Conservation (phyloP, 2,329 filamentous ascomycete species). For the Tympanopsis confertula region DNA sequence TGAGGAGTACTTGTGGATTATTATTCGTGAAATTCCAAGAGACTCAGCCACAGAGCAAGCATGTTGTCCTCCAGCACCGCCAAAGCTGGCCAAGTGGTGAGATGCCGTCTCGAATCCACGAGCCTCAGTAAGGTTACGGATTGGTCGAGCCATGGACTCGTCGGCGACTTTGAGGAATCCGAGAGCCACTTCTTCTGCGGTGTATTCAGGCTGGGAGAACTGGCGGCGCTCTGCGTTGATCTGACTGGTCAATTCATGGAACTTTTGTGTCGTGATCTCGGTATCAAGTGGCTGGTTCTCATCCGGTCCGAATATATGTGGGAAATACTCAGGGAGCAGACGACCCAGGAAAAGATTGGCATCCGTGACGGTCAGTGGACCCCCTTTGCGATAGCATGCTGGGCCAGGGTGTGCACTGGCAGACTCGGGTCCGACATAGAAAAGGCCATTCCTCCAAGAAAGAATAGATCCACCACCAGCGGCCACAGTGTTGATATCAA, state of each 20-base stretch:
- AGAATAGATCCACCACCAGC: conserved; percentile 52
- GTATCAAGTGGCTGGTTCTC: conserved; percentile 36
- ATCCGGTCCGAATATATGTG: conserved; percentile 52
- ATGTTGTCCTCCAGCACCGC: conserved; percentile 26
- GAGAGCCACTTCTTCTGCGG: conserved; percentile 12
- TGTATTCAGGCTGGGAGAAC: conserved; percentile 7
- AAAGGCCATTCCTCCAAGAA: conserved; percentile 54
- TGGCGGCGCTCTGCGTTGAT: conserved; percentile 12
- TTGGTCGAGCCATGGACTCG: conserved; percentile 15
- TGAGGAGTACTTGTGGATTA: conserved; percentile 31
- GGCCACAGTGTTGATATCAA: conserved; percentile 63
- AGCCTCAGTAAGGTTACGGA: conserved; percentile 14
- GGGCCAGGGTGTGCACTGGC: conserved; percentile 54
- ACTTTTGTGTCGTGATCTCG: conserved; percentile 15
- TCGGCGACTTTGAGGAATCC: conserved; percentile 15
- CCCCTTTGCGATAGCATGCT: conserved; percentile 51
- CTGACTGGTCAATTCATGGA: conserved; percentile 14
- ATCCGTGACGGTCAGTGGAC: conserved; percentile 52
- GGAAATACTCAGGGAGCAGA: conserved; percentile 42
- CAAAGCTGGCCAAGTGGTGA: conserved; percentile 14
- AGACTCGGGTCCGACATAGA: conserved; percentile 54
- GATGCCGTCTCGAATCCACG: conserved; percentile 10
- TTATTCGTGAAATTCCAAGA: conserved; percentile 27
- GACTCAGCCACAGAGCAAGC: conserved; percentile 27
- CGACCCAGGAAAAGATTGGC: conserved; percentile 50